phyloP scores from a whole-genome alignment of 2,329 filamentous ascomycete genomes.

The Diaporthe citrichinensis region DNA sequence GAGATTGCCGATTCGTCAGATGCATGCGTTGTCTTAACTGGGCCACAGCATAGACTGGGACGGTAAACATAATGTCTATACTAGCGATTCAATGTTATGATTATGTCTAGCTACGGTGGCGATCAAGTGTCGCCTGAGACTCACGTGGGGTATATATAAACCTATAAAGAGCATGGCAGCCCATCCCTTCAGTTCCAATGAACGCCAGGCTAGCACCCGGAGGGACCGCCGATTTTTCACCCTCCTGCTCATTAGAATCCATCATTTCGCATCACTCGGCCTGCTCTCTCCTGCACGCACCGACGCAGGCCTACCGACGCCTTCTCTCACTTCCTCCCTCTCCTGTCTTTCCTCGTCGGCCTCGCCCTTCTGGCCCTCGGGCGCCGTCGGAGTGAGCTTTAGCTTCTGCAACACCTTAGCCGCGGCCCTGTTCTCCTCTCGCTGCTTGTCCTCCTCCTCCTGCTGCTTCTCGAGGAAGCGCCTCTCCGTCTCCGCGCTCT shows the following conservation, averaged over 20 bases:
- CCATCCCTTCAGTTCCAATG: not conserved
- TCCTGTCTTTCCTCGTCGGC: not conserved
- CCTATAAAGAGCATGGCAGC: not conserved
- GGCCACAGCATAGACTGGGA: not conserved
- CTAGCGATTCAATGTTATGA: constrained; percentile 15
- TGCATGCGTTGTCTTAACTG: not conserved
- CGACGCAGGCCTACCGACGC: not conserved
- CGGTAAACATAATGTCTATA: not conserved
- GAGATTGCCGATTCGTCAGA: not conserved
- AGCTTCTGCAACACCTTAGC: constrained; percentile 59
- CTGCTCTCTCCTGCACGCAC: not conserved
- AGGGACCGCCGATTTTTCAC: not conserved
- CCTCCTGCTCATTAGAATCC: not conserved
- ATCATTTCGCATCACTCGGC: not conserved
- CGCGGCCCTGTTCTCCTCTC: constrained; percentile 47
- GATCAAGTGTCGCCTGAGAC: constrained; percentile 6
- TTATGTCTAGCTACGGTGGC: constrained; percentile 5
- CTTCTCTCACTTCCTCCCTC: not conserved
- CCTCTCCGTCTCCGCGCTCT: constrained; percentile 69
- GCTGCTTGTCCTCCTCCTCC: constrained; percentile 55
- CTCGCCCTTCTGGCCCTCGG: constrained; percentile 45
- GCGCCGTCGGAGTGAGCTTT: constrained; percentile 50
- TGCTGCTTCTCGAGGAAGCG: constrained; percentile 57
- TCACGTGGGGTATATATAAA: constrained; percentile 29
- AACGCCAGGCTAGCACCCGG: not conserved